Conservation (phyloP, 2,329 filamentous ascomycete genomes). For the Daldinia eschscholtzii region DNA sequence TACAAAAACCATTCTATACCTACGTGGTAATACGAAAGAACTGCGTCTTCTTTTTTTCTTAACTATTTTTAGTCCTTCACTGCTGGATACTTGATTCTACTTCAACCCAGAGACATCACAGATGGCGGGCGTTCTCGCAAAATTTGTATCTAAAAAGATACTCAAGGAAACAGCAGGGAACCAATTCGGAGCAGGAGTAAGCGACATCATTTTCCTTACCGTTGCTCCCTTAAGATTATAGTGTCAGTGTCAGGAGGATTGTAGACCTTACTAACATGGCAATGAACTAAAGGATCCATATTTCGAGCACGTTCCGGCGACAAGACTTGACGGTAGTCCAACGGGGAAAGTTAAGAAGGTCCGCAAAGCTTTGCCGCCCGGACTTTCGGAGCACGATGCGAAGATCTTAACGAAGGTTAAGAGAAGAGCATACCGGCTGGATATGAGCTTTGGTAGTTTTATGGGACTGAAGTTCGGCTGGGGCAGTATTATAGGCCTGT, state of each 20-base stretch:
- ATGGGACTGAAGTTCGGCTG: conserved; percentile 89
- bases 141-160: conserved; percentile 68
- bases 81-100: conserved; percentile 4
- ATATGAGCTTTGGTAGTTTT: conserved; percentile 85
- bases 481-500: conserved; percentile 84
- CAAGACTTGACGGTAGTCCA: conserved; percentile 73
- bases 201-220: conserved; percentile 41
- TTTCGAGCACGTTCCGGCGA: conserved; percentile 84
- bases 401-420: conserved; percentile 88
- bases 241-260: conserved; percentile 4
- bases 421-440: conserved; percentile 84
- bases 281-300: conserved; percentile 79
- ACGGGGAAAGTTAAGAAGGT: conserved; percentile 82
- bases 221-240: background rate
- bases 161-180: conserved; percentile 69
- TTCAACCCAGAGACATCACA: conserved; percentile 34
- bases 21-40: background rate
- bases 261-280: conserved; percentile 49
- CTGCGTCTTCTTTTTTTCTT: background rate
- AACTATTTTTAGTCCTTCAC: background rate
- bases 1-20: background rate
- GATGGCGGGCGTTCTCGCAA: conserved; percentile 68
- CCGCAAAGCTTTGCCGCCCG: conserved; percentile 85
- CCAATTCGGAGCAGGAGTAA: conserved; percentile 69
- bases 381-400: conserved; percentile 85